These are phyloP conservation scores for Neurospora sp. DNA, from an alignment of 495 filamentous ascomycete genomes.

Conservation along the genomic window DNA sequence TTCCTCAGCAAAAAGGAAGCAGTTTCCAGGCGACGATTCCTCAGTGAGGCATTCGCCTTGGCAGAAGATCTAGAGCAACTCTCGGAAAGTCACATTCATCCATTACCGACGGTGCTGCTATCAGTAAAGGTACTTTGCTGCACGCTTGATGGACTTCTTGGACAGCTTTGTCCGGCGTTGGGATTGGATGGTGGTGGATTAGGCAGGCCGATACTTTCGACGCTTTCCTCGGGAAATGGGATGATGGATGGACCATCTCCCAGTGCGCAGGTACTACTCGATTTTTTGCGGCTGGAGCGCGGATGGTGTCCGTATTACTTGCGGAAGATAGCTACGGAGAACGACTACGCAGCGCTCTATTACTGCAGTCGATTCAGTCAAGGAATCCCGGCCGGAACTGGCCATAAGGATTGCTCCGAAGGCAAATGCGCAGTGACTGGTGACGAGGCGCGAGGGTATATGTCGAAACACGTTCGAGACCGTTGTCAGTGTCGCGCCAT, in stretches of 20 bases:
- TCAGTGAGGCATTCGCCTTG: conserved; percentile 10
- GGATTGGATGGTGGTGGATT: background rate
- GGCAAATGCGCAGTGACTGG: conserved; percentile 12
- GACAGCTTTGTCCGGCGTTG: background rate
- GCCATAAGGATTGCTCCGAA: conserved; percentile 10
- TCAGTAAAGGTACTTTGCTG: conserved; percentile 17
- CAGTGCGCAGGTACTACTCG: conserved; percentile 12
- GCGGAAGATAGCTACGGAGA: conserved; percentile 7
- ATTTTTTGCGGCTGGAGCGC: conserved; percentile 9
- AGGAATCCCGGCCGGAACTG: conserved; percentile 1
- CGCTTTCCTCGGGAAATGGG: background rate
- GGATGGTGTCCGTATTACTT: conserved; percentile 16
- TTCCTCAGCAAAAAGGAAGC: background rate
- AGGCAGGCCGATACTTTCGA: background rate
- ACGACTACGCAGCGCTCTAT: conserved; percentile 14
- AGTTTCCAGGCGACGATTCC: background rate
- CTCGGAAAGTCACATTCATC: conserved; percentile 14
- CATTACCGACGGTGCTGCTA: conserved; percentile 13
- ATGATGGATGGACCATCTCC: background rate
- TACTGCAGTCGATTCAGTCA: conserved; percentile 14
- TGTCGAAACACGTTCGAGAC: conserved; percentile 10
- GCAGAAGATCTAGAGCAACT: conserved; percentile 17
- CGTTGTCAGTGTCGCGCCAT: conserved; percentile 13
- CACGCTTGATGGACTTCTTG: conserved; percentile 8
- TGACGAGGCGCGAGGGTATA: conserved; percentile 11